Conservation (phyloP, 805 yeast genomes). For the Yamadazyma takamatsuzukensis region DNA sequence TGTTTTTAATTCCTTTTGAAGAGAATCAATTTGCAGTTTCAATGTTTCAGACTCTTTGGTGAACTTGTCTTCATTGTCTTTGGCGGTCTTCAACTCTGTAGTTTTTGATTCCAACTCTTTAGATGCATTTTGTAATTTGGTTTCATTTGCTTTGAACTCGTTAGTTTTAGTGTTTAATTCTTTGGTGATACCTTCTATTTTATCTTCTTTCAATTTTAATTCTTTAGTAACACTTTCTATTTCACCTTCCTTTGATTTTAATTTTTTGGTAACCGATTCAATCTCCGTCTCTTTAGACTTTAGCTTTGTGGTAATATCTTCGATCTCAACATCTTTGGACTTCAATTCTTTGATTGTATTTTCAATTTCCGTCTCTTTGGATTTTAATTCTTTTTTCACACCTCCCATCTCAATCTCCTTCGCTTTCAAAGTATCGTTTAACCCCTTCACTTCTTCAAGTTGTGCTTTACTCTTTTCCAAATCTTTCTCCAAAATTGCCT, state of each 20-base stretch:
- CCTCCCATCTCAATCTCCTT: too few relatives aligned
- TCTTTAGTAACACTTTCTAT: not conserved
- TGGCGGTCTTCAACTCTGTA: not conserved
- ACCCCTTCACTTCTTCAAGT: conserved; percentile 7
- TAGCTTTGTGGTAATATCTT: conserved; percentile 2
- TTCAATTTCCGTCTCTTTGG: conserved; percentile 1
- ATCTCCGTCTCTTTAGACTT: not conserved
- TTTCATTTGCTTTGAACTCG: too few relatives aligned
- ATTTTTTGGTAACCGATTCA: not conserved
- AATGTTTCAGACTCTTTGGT: too few relatives aligned
- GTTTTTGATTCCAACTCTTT: not conserved
- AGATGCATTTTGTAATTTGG: not conserved
- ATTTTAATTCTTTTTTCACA: conserved; percentile 2
- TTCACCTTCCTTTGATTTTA: not conserved
- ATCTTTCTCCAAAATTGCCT: not conserved
- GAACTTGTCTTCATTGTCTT: too few relatives aligned
- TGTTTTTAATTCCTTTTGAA: not conserved
- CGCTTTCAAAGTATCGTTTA: too few relatives aligned
- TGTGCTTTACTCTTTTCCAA: conserved; percentile 7
- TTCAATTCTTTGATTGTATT: not conserved
- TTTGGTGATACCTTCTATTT: not conserved
- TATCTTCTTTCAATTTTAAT: not conserved
- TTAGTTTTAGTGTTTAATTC: not conserved
- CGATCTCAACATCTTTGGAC: conserved; percentile 2
- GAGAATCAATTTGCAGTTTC: not conserved